Percentiles rank a stretch among this genome's conserved stretches.
Evolutionary conservation across 352 stramenopile species (phyloP).

Genomic region (Globisporangium acanthophoron): DNA sequence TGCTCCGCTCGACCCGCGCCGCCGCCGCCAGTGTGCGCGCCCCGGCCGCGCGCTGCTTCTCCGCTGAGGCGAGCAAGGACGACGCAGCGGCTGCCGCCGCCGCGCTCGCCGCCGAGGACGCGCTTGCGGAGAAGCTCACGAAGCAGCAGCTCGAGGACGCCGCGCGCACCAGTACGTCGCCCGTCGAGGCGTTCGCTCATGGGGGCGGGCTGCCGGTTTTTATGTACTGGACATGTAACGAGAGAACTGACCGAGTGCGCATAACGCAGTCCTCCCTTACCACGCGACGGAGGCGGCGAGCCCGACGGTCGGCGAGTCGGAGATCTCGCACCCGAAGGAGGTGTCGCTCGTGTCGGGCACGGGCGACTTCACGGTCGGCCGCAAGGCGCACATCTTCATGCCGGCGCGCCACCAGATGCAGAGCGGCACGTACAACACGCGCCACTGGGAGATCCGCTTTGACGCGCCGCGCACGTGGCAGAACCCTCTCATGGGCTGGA

Average conservation of each 20-base stretch:
- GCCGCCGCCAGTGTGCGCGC: constrained; percentile 15
- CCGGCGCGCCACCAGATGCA: constrained; percentile 82
- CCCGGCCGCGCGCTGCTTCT: constrained; percentile 32
- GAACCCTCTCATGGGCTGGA: constrained; percentile 95
- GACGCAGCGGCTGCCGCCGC: constrained; percentile 13
- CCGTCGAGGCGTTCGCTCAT: background rate
- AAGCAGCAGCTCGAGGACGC: constrained; percentile 39
- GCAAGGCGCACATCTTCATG: constrained; percentile 72
- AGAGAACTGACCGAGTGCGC: background rate
- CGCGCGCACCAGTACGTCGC: constrained; percentile 44
- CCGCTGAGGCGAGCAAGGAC: constrained; percentile 35
- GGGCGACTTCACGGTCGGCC: constrained; percentile 51
- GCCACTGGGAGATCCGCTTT: constrained; percentile 85
- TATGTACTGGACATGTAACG: background rate
- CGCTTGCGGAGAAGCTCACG: constrained; percentile 33
- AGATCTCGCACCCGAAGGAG: constrained; percentile 62
- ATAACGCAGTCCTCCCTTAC: constrained; percentile 47
- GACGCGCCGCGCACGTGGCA: constrained; percentile 74
- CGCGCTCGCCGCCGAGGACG: constrained; percentile 38
- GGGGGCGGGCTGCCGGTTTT: too few relatives aligned
- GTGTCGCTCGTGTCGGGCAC: constrained; percentile 58
- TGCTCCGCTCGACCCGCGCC: constrained; percentile 29
- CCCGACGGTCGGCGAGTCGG: constrained; percentile 39
- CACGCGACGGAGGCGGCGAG: constrained; percentile 45
- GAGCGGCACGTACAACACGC: constrained; percentile 74